A percentile compares a stretch with the other conserved stretches of the same genome.
These are phyloP conservation scores for Citrullus mucosospermus DNA, from an alignment of 306 rosid species.

Conservation along the genomic window DNA sequence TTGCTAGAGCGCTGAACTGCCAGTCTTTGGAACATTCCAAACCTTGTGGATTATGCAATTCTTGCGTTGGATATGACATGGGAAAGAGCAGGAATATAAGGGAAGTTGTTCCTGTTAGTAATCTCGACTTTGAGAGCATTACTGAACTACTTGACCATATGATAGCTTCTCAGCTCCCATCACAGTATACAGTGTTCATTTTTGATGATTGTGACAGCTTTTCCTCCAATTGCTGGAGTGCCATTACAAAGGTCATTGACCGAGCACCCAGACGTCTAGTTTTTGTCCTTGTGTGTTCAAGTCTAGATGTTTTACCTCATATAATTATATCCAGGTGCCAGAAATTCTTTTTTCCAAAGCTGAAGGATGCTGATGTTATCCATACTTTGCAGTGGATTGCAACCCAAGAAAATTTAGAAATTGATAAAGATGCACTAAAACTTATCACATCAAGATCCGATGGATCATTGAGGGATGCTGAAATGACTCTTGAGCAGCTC, in stretches of 20 bases:
- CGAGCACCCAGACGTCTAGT: slow-evolving; percentile 94
- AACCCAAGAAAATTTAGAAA: slow-evolving; percentile 68
- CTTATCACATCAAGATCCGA: slow-evolving; percentile 94
- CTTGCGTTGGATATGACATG: slow-evolving; percentile 64
- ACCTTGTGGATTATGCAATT: slow-evolving; percentile 92
- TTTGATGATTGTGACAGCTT: slow-evolving; percentile 87
- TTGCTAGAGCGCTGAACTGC: slow-evolving; percentile 91
- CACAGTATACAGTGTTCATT: slow-evolving; percentile 74
- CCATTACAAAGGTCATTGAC: slow-evolving; percentile 90
- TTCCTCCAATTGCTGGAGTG: slow-evolving; percentile 82
- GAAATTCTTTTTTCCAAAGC: slow-evolving; percentile 89
- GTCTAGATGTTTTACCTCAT: slow-evolving; percentile 95
- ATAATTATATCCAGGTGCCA: slow-evolving; percentile 96
- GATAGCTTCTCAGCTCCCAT: slow-evolving; percentile 61
- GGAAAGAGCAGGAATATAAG: slow-evolving; percentile 69
- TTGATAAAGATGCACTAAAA: slow-evolving; percentile 88
- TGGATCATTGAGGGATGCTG: slow-evolving; percentile 95
- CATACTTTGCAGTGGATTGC: slow-evolving; percentile 70
- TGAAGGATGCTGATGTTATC: slow-evolving; percentile 84
- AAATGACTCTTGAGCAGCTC: slow-evolving; percentile 96
- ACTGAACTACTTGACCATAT: slow-evolving; percentile 69
- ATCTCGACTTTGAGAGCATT: slow-evolving; percentile 75
- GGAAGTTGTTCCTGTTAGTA: slow-evolving; percentile 91
- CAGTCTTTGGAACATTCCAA: slow-evolving; percentile 62
- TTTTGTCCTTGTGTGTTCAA: slow-evolving; percentile 90